Percentiles rank a stretch among this genome's conserved stretches.
These are phyloP conservation scores for Neonectria sp. DNA, from an alignment of 2,329 filamentous ascomycete genomes.

Conservation along the genomic window DNA sequence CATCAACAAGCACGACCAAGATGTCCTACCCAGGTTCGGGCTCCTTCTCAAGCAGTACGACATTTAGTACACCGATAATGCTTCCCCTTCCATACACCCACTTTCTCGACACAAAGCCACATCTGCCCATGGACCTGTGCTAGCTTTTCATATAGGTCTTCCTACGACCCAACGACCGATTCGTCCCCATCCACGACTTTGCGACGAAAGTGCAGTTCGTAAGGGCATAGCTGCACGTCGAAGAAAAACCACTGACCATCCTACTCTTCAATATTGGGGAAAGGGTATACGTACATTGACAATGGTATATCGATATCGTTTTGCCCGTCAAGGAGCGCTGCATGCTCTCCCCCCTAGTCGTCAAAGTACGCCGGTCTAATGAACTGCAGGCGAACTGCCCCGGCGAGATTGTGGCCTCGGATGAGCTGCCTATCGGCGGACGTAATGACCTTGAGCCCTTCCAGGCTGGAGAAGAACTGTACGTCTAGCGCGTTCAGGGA, in stretches of 20 bases:
- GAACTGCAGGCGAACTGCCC: not conserved
- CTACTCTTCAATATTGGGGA: not conserved
- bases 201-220: not conserved
- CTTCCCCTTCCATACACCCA: not conserved
- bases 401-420: not conserved
- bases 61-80: not conserved
- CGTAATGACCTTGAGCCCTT: too few relatives aligned
- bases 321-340: not conserved
- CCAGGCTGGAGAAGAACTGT: too few relatives aligned
- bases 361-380: not conserved
- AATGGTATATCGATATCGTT: not conserved
- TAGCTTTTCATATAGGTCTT: constrained; percentile 17
- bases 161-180: constrained; percentile 10
- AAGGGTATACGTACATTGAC: not conserved
- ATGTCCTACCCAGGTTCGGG: not conserved
- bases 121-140: constrained; percentile 9
- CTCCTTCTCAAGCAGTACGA: not conserved
- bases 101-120: not conserved
- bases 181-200: constrained; percentile 14
- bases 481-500: too few relatives aligned
- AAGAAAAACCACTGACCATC: too few relatives aligned
- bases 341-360: not conserved
- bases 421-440: not conserved
- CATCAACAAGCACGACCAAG: not conserved
- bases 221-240: too few relatives aligned